Evolutionary conservation across 805 yeast genomes (phyloP).

Genomic region (Candida parachauliodes): DNA sequence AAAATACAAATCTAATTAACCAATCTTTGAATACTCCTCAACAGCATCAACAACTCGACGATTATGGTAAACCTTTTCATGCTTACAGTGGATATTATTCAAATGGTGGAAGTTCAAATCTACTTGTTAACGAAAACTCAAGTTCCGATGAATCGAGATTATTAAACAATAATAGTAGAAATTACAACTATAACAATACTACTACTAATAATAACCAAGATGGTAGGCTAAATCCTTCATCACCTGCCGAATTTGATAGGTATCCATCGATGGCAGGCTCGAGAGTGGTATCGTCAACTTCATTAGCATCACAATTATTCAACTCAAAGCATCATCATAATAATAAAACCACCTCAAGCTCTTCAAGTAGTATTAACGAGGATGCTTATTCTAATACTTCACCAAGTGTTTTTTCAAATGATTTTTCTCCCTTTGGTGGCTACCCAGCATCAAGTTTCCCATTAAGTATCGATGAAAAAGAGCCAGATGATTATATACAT

Average conservation of each 20-base stretch:
- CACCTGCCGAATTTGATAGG: slow-evolving; percentile 62
- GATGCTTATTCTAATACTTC: slow-evolving; percentile 15
- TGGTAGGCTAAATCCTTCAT: slow-evolving; percentile 2
- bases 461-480: slow-evolving; percentile 85
- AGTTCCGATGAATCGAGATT: slow-evolving; percentile 9
- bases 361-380: slow-evolving; percentile 5
- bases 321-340: slow-evolving; percentile 12
- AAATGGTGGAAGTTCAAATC: slow-evolving; percentile 37
- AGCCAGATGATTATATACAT: slow-evolving; percentile 90
- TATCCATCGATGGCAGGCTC: slow-evolving; percentile 63
- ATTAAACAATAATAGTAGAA: slow-evolving; percentile 1
- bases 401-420: slow-evolving; percentile 40
- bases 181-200: background rate
- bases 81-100: slow-evolving; percentile 42
- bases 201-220: slow-evolving; percentile 8
- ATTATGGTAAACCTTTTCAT: slow-evolving; percentile 33
- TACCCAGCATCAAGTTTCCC: slow-evolving; percentile 94
- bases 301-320: slow-evolving; percentile 22
- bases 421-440: slow-evolving; percentile 92
- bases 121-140: slow-evolving; percentile 15
- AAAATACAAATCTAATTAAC: background rate
- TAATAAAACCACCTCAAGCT: slow-evolving; percentile 16
- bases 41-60: slow-evolving; percentile 8
- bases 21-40: background rate
- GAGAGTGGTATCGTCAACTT: slow-evolving; percentile 51